phyloP scores from a whole-genome alignment of 148 eudicot genomes.

The Simmondsia chinensis region DNA sequence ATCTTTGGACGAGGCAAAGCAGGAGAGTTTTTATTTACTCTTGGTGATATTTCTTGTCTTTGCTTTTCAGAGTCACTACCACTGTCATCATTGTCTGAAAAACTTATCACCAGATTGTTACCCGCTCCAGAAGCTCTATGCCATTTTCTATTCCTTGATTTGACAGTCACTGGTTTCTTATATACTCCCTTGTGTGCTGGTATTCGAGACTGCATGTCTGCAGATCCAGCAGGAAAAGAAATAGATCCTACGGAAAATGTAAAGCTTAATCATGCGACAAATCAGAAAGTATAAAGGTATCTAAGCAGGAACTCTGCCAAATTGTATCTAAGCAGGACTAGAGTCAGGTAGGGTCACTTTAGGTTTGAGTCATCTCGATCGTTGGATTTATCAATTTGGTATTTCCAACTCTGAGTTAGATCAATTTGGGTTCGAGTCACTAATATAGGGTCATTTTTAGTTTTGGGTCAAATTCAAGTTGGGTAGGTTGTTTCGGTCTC shows the following conservation, averaged over 20 bases:
- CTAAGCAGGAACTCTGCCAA: too few relatives aligned
- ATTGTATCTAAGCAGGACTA: too few relatives aligned
- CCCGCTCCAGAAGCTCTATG: slow-evolving; percentile 7
- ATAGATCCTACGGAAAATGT: slow-evolving; percentile 20
- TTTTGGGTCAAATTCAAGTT: too few relatives aligned
- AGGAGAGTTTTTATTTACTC: slow-evolving; percentile 12
- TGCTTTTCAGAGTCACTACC: slow-evolving; percentile 51
- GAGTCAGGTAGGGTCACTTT: too few relatives aligned
- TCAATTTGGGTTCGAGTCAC: too few relatives aligned
- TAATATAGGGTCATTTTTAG: too few relatives aligned
- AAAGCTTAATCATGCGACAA: slow-evolving; percentile 7
- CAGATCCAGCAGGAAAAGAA: slow-evolving; percentile 12
- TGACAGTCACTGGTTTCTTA: slow-evolving; percentile 32
- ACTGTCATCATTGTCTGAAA: slow-evolving; percentile 68
- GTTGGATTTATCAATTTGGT: too few relatives aligned
- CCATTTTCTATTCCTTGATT: slow-evolving; percentile 29
- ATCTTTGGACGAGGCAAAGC: slow-evolving; percentile 18
- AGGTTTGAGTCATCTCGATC: too few relatives aligned
- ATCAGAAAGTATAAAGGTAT: slow-evolving; percentile 7
- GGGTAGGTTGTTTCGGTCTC: too few relatives aligned
- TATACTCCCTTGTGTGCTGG: slow-evolving; percentile 21
- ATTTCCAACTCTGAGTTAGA: too few relatives aligned
- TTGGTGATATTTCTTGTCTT: slow-evolving; percentile 8
- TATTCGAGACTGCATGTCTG: slow-evolving; percentile 15
- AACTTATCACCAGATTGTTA: slow-evolving; percentile 50